Evolutionary conservation across 2,329 filamentous ascomycete species (phyloP).

Genomic region (Tympanopsis confertula): DNA sequence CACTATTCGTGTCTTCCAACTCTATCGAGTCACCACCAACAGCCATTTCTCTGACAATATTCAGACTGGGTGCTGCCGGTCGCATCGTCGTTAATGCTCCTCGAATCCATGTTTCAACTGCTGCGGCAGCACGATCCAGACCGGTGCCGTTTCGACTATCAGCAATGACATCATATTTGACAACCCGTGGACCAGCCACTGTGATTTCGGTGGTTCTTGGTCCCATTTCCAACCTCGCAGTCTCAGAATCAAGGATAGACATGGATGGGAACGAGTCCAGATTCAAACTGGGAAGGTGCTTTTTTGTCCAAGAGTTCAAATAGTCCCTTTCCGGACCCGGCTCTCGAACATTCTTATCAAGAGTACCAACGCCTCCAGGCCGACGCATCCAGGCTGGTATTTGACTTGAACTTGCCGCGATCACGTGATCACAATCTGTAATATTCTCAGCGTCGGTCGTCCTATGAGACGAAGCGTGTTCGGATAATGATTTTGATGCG

Average conservation of each 20-base stretch:
- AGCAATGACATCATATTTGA: constrained; percentile 30
- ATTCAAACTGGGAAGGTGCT: constrained; percentile 69
- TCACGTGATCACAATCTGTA: constrained; percentile 5
- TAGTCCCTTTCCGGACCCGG: constrained; percentile 77
- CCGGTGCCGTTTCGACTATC: constrained; percentile 21
- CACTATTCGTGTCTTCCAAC: constrained; percentile 48
- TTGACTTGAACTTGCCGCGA: constrained; percentile 14
- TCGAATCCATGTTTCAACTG: constrained; percentile 81
- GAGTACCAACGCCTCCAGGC: constrained; percentile 78
- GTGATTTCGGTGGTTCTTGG: constrained; percentile 19
- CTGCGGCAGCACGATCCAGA: constrained; percentile 74
- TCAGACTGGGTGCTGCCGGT: constrained; percentile 30
- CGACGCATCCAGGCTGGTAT: constrained; percentile 59
- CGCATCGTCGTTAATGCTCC: constrained; percentile 65
- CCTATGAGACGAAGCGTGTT: constrained; percentile 13
- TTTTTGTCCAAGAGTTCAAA: constrained; percentile 72
- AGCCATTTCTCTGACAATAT: constrained; percentile 26
- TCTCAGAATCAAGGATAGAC: constrained; percentile 51
- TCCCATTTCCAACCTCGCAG: constrained; percentile 42
- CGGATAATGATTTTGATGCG: constrained; percentile 32
- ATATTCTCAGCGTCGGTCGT: background rate
- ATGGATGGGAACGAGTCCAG: constrained; percentile 58
- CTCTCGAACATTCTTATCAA: constrained; percentile 57
- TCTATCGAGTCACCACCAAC: constrained; percentile 57
- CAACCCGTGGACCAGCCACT: constrained; percentile 33